Evolutionary conservation across 305 asterid species (phyloP).

Genomic region (Solanum aculeatissimum): DNA sequence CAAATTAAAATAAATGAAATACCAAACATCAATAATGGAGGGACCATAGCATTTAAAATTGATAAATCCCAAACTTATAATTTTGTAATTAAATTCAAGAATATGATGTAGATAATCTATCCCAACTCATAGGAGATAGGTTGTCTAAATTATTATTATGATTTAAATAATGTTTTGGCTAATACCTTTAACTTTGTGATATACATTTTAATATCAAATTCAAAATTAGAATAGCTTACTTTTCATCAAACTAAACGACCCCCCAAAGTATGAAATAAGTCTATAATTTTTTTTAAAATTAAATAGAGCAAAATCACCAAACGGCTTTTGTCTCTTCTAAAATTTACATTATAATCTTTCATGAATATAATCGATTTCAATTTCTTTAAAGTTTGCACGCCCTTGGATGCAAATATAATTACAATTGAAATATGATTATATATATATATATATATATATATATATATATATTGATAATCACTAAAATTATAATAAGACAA

Average conservation of each 20-base stretch:
- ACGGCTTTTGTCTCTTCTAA: background rate
- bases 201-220: background rate
- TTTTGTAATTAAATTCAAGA: no score
- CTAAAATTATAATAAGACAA: no score
- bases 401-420: no score
- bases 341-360: background rate
- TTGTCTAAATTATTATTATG: background rate
- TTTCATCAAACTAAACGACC: background rate
- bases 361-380: no score
- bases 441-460: no score
- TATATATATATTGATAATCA: no score
- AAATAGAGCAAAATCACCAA: background rate
- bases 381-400: no score
- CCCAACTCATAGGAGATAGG: background rate
- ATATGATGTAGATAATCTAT: background rate
- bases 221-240: background rate
- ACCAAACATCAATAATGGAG: background rate
- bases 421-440: no score
- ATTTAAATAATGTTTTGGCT: background rate
- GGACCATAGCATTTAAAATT: background rate
- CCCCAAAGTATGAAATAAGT: background rate
- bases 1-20: background rate
- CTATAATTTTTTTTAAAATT: background rate
- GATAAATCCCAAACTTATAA: background rate
- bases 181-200: background rate